Evolutionary conservation across 208 protist species (phyloP), one percentile per base, ranked within the genome.

Genomic region (Trypanosomatidae sp.): DNA sequence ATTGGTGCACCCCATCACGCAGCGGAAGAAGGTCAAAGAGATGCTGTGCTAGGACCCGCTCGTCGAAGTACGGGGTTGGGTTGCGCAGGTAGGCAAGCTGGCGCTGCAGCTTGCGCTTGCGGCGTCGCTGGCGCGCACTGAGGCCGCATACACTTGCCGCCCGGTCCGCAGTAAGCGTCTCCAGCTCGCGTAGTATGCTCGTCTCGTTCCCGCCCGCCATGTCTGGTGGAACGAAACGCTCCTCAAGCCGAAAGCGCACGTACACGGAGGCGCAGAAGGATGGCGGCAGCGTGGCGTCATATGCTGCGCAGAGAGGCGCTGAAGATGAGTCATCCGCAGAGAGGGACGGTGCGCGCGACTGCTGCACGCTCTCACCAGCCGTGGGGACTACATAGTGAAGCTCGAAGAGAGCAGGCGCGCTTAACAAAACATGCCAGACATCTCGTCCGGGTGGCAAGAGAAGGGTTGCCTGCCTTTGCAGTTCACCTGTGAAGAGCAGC

Each of bases 11-110:
- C 30, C 73, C 75, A 19, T 73, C 81, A 22, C 73, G 67, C 49
- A 79, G 50, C 1, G 91, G 91, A 39, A 96, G 80, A 9, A 83
- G 53, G 71, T 96, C 91, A n/a, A 96, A 84, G 30, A 96, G 44
- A 47, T 86, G 80, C 67, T 94, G 84, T 6, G 84, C 85, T n/a
- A 90, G 65, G 12, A 96, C 91, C 44, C 79, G 73, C 13, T 92
- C 79, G 73, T 96, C 87, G 33, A 94, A 85, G 74, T 86, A 93
- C 2, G 91, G 89, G 1, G 80, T 86, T 8, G 88, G 87, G 44
- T 86, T 82, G 15, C 60, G 66, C 47, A 89, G 62, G 78, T 82
- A 94, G 58, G 87, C 71, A n/a, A 95, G 82, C 64, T 91, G 77
- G 30, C 82, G 83, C 49, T 71, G 73, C 46, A 94, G 62, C 36